Base-by-base conservation (phyloP, 805 yeast genomes). In the Pichia manshurica region DNA sequence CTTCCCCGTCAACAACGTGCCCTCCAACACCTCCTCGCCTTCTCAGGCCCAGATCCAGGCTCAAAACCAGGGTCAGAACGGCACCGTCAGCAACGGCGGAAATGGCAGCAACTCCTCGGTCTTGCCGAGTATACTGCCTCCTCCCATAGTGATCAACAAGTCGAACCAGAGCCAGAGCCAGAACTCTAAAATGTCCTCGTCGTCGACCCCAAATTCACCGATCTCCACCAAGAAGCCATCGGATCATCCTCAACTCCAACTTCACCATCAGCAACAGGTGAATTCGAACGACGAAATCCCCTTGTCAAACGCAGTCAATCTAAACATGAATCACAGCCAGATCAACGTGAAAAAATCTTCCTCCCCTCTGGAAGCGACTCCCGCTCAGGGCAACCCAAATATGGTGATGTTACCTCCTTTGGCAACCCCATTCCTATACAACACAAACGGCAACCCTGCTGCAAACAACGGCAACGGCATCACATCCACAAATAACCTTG, bases 231-330 rank as follows among this genome's bases (percentile, higher is more conserved):
- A n/a, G 12, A 33, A n/a, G 12, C 10, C 29, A 9, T n/a, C 17
- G 20, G 20, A 33, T 33, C 36, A n/a, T 13, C 17, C 25, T 21
- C 41, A 31, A 17, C n/a, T 10, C 5, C 41, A 31, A 17, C n/a
- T 10, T 4, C 31, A 38, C 34, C 10, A 25, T 34, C 12, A 29
- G n/a, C 39, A 25, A 25, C 29, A 25, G 29, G 29, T 25, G 29
- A 25, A 25, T 10, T 25, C 29, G 10, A 25, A 4, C 16, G 39
- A 15, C 22, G 36, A 39, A 25, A 39, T 46, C 21, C 48, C 45
- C 16, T 19, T 46, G 10, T 34, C 45, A 22, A 45, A 45, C 28
- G 47, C 47, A n/a, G 47, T 45, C 12, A 45, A 45, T 32, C 21
- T 44, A 21, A 28, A 36, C 22, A 12, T 36, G 22, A 36, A 36